phyloP scores from a whole-genome alignment of 805 yeast genomes.

The Nakazawaea anatomiae region DNA sequence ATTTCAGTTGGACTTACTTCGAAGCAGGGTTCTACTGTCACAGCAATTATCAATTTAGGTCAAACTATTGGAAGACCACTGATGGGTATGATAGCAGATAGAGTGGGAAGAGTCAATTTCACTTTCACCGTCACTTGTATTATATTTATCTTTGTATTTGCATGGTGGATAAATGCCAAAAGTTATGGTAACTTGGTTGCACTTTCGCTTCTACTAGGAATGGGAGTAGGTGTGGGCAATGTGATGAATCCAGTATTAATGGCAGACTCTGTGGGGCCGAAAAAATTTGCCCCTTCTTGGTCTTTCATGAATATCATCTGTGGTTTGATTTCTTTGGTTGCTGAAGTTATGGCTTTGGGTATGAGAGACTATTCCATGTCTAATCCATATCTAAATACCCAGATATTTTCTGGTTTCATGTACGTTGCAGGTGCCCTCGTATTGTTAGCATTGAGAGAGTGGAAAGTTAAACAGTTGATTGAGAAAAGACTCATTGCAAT shows the following conservation, averaged over 20 bases:
- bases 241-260: constrained; percentile 28
- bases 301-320: constrained; percentile 20
- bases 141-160: constrained; percentile 32
- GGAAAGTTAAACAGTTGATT: constrained; percentile 40
- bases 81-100: constrained; percentile 41
- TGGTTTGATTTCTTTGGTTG: constrained; percentile 24
- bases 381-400: constrained; percentile 52
- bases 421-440: constrained; percentile 36
- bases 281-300: constrained; percentile 22
- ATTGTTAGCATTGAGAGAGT: constrained; percentile 48
- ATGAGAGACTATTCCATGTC: constrained; percentile 18
- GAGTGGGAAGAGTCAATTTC: constrained; percentile 40
- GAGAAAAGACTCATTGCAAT: constrained; percentile 14
- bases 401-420: constrained; percentile 49
- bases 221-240: constrained; percentile 40
- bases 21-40: constrained; percentile 38
- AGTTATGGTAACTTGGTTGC: constrained; percentile 35
- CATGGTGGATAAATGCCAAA: constrained; percentile 43
- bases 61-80: constrained; percentile 47
- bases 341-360: constrained; percentile 26
- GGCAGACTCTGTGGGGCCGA: constrained; percentile 27
- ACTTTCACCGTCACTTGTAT: constrained; percentile 30
- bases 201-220: constrained; percentile 38
- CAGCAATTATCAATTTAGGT: constrained; percentile 40
- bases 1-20: constrained; percentile 40